Base-by-base conservation (phyloP, 306 rosid genomes). In the Rosa persica region DNA sequence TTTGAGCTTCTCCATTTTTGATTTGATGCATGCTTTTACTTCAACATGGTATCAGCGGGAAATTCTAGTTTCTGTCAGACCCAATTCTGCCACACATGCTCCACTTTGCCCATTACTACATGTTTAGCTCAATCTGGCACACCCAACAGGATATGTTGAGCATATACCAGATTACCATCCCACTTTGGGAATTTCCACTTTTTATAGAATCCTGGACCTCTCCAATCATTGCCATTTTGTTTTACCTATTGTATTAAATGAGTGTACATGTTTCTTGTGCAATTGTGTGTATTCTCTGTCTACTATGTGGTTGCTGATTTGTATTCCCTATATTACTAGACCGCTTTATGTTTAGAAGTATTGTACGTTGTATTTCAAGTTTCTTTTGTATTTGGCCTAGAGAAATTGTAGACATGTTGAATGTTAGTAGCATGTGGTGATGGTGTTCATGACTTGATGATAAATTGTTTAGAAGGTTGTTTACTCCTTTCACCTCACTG, bases 261-360 rank as follows among this genome's bases (percentile, higher is more conserved):
- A 71, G 7, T 15, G 10, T 48, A 17, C 19, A 40, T 23, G 36
- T 39, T 22, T 10, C 13, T 40, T 43, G 69, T 42, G 55, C 27
- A 58, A 0, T 34, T 58, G 67, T 3, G 6, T 42, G 25, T 19
- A 3, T n/a, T 9, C 8, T 19, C 2, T 20, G 60, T 52, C 60
- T 52, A 52, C 9, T 7, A 20, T 23, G 16, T 42, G 44, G 44
- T 42, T 9, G 9, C 36, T 42, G 44, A 42, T 42, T 42, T 8
- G 8, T 42, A 42, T 6, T 58, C 34, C 15, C 36, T 10, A 57
- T 22, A 57, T n/a, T 9, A 2, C 62, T 22, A n/a, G 20, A 43
- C n/a, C n/a, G n/a, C n/a, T 66, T 66, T 15, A 67, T 67, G 72
- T 67, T 40, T 19, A 39, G 5, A 65, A 67, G 48, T 67, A 39